phyloP scores from a whole-genome alignment of 108 stramenopile genomes.

The Seminavis robusta region DNA sequence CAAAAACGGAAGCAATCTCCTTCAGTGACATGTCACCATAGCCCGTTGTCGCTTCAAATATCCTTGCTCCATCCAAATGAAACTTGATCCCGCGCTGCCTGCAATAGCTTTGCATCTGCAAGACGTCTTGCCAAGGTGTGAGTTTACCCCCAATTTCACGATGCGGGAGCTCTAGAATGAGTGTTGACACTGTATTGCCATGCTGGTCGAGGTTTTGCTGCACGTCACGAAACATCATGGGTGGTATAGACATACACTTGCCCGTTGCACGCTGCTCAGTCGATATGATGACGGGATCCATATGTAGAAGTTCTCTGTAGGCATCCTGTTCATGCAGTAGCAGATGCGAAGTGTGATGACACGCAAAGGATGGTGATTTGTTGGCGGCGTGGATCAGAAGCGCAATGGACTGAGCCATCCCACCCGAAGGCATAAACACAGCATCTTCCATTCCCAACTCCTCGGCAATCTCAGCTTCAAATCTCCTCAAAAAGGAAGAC shows the following conservation, averaged over 20 bases:
- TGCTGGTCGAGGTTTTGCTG: conserved; percentile 11
- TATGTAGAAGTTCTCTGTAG: conserved; percentile 42
- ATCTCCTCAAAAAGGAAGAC: conserved; percentile 49
- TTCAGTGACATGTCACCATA: conserved; percentile 29
- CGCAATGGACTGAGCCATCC: conserved; percentile 79
- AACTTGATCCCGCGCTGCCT: conserved; percentile 37
- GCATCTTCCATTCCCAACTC: conserved; percentile 73
- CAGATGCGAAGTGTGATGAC: conserved; percentile 70
- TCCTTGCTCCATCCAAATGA: conserved; percentile 83
- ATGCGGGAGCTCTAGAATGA: conserved; percentile 82
- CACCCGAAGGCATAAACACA: conserved; percentile 76
- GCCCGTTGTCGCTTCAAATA: conserved; percentile 70
- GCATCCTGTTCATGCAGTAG: conserved; percentile 66
- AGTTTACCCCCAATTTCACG: conserved; percentile 80
- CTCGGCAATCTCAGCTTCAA: conserved; percentile 61
- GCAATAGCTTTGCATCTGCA: conserved; percentile 36
- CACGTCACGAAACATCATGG: conserved; percentile 32
- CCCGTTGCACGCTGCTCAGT: background rate
- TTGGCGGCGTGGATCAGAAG: conserved; percentile 43
- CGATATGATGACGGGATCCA: conserved; percentile 33
- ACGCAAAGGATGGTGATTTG: conserved; percentile 35
- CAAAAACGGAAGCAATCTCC: conserved; percentile 54
- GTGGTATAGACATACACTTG: conserved; percentile 21
- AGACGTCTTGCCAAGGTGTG: conserved; percentile 64
- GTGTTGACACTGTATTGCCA: conserved; percentile 10